phyloP scores from a whole-genome alignment of 2,329 filamentous ascomycete species.

The Ophiostoma novo-ulmi region DNA sequence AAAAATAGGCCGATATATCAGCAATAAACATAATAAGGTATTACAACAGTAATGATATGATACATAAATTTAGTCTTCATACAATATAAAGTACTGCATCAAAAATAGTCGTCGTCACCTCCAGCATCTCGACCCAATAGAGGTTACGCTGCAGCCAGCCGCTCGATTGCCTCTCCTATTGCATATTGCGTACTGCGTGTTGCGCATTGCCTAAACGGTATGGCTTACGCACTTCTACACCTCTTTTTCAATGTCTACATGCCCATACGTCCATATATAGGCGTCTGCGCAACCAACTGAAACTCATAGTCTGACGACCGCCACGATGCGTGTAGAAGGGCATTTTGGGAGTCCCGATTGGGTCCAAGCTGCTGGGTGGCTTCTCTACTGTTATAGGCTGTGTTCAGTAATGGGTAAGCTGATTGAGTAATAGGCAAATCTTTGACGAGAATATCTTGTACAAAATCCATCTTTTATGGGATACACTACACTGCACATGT shows the following conservation, averaged over 20 bases:
- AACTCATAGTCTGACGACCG: conserved; percentile 1
- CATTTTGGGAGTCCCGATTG: background rate
- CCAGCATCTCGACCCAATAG: background rate
- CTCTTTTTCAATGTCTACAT: no score
- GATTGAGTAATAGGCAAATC: background rate
- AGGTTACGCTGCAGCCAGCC: conserved; percentile 13
- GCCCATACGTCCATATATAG: background rate
- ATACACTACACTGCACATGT: background rate
- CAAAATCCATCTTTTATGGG: background rate
- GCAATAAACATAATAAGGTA: no score
- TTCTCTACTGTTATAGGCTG: background rate
- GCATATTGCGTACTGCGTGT: background rate
- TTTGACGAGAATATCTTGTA: background rate
- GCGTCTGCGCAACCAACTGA: background rate
- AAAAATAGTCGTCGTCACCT: background rate
- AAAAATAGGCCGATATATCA: no score
- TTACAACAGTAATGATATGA: no score
- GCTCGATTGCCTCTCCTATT: background rate
- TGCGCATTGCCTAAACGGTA: background rate
- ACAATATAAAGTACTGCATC: no score
- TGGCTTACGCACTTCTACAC: background rate
- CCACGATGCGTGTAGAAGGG: background rate
- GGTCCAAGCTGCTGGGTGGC: background rate
- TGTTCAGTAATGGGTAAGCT: background rate
- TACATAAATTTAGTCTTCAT: background rate